Base-by-base conservation (phyloP, 169 alveolate species). In the Eimeria zaria region DNA sequence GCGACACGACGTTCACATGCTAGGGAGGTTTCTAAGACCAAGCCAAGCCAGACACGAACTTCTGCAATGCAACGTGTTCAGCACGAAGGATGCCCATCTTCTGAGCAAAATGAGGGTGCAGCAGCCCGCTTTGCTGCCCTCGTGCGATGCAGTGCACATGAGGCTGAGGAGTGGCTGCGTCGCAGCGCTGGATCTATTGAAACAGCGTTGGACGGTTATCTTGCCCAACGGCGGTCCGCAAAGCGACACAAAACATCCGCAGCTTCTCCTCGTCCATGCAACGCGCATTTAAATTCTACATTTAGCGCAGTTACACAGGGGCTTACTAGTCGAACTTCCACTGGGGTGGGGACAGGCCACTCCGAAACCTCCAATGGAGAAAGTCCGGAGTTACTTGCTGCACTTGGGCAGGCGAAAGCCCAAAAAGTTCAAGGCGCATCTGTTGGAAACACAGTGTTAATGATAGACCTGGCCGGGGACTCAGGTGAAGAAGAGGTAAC, bases 381-480 rank as follows among this genome's bases (percentile, higher is more conserved):
- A 73, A 3, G 18, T 36, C 53, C 83, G 16, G 55, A 18, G 14
- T 73, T 39, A 2, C 33, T 36, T 39, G 55, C 9, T 33, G 1
- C n/a, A 22, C 18, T 9, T 12, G 53, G 33, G 9, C 83, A 39
- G 39, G 55, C 83, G 33, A 73, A 36, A 36, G 76, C 58, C 46
- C 73, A 30, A 51, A 2, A 51, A 83, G 67, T 58, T 83, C 33
- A 33, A 51, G 39, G 30, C 8, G 53, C 71, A 55, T 22, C 74
- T 53, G 30, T 7, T 83, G 74, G 58, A 30, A 36, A 14, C 55
- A 33, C 22, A 55, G 74, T 27, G n/a, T n/a, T 83, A 51, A 33
- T 87, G 93, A 87, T 87, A 87, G 93, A 87, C 58, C 60, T 87
- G n/a, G 93, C 62, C 12, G 83, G 33, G 14, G 93, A 87, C 30